Evolutionary conservation across 2,329 filamentous ascomycete species (phyloP).

Genomic region (Aspergillus intermedius): DNA sequence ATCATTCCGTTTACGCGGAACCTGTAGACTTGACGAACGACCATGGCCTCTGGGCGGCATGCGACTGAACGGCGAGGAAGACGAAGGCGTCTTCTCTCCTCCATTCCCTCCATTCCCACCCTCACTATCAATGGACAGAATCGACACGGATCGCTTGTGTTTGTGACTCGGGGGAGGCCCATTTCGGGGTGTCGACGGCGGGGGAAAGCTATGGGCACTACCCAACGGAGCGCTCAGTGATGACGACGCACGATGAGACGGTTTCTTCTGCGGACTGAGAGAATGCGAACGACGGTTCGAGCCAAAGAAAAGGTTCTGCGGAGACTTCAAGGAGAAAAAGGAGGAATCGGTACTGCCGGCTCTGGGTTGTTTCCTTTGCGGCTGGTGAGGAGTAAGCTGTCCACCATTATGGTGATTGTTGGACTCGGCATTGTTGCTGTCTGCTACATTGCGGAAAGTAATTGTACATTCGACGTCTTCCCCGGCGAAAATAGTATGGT

Average conservation of each 20-base stretch:
- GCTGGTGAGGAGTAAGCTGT: constrained; percentile 28
- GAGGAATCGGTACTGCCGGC: constrained; percentile 28
- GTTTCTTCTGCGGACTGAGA: constrained; percentile 26
- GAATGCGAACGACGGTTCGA: constrained; percentile 31
- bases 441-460: constrained; percentile 81
- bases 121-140: constrained; percentile 65
- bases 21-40: constrained; percentile 75
- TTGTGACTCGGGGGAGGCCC: constrained; percentile 43
- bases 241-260: constrained; percentile 33
- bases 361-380: constrained; percentile 34
- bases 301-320: constrained; percentile 30
- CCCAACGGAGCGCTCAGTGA: constrained; percentile 36
- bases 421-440: constrained; percentile 31
- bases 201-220: constrained; percentile 37
- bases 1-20: constrained; percentile 49
- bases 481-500: constrained; percentile 90
- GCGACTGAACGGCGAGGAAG: constrained; percentile 32
- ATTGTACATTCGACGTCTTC: constrained; percentile 94
- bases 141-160: constrained; percentile 73
- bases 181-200: constrained; percentile 27
- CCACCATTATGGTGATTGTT: constrained; percentile 12
- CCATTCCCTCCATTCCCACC: constrained; percentile 12
- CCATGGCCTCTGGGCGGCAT: constrained; percentile 61
- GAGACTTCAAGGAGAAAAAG: constrained; percentile 34
- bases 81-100: constrained; percentile 23